Evolutionary conservation across 345 rosid genomes (phyloP), one percentile per base, ranked within the genome.

Genomic region (Eucalyptus lansdowneana): DNA sequence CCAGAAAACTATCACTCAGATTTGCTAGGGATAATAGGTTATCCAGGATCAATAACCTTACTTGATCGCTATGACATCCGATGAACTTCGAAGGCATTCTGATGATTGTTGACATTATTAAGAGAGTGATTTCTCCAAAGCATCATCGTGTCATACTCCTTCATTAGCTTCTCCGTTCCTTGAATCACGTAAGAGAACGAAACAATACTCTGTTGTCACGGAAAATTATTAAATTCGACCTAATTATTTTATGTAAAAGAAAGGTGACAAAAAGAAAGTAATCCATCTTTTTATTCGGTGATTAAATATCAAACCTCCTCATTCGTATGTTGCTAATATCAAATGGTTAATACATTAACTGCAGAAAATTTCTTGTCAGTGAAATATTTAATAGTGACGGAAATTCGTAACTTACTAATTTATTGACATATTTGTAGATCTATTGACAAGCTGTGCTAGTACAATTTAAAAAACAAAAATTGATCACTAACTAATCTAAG

Each of bases 381-480:
- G 37, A 34, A 34, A 34, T 34, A 34, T 34, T 3, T 34, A 34
- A 34, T 34, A 34, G 37, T 34, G 37, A 34, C 37, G 3, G 3
- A 4, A 56, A 56, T 56, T 56, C 2, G 14, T 54, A n/a, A n/a
- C 40, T 9, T n/a, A 65, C 19, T 14, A n/a, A 65, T n/a, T 65
- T 62, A 8, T 65, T 15, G 22, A 67, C 11, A 31, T 16, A 67
- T 15, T 8, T 31, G 40, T 1, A 31, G 11, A 67, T 31, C 40
- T 31, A 31, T 67, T 31, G 19, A 31, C 1, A 2, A 0, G 1
- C 24, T 31, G 5, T 7, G 1, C 42, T 69, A 7, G 42, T 31
- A 8, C 80, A 69, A 69, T 31, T 31, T n/a, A 5, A n/a, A 65
- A n/a, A 65, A 14, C 4, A 16, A 51, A 51, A 65, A 4, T 14